Base-by-base conservation (phyloP, 139 green algal species). In the Tetraselmis chui region DNA sequence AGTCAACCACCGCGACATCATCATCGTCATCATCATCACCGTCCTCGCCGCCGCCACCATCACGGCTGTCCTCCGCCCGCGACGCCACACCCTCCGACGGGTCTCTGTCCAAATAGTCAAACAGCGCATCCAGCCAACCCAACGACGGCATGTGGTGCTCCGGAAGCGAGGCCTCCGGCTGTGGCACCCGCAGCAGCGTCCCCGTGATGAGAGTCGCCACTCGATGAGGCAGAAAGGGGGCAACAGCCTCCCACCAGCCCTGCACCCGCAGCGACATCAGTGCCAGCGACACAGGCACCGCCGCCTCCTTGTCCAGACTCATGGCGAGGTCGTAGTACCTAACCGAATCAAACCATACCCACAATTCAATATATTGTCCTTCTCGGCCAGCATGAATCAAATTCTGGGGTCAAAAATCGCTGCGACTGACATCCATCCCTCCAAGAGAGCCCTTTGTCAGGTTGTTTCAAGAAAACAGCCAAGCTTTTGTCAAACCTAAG, bases 191-290 rank as follows among this genome's bases (percentile, higher is more conserved):
- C 11, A 67, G 18, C 11, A 67, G 45, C 45, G 45, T 67, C 11
- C 18, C 45, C 45, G 5, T 5, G 11, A 67, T 18, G 45, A 67
- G 18, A 18, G 45, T 18, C 18, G 45, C 5, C 45, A 67, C 83
- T 75, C 85, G 30, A n/a, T 77, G 76, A 0, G 59, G 67, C 79
- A 76, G 31, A 23, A 85, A 28, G 24, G 24, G 28, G 30, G 11
- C 11, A 18, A 25, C 5, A 5, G 45, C 45, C 11, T 83, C 31
- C 84, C 89, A 92, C 78, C 77, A 80, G 28, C 24, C 24, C 75
- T 93, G 89, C 2, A 91, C n/a, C 59, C 59, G 75, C 76, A 95
- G 84, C n/a, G 28, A 78, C 24, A 31, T 27, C 45, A 95, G 82
- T 59, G 92, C 92, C 58, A 94, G 30, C 27, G 76, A 79, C 23